Evolutionary conservation across 495 filamentous ascomycete species (phyloP), one percentile per base, ranked within the genome.

Genomic region (Chaetomidium leptoderma): DNA sequence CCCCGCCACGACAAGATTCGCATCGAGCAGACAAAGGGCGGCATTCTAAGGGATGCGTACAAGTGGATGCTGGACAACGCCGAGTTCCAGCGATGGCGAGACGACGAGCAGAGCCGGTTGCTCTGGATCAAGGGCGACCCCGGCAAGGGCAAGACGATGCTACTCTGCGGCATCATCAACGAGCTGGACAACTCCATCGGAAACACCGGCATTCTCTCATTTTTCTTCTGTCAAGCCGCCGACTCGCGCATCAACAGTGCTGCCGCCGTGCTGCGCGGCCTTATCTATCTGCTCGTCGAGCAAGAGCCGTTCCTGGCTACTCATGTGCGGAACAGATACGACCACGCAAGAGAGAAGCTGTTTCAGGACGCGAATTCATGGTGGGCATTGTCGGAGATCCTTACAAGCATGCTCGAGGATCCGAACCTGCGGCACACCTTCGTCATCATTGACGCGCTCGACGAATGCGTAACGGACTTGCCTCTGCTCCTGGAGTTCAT

Each of bases 71-170:
- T 81, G 11, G 58, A 69, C 6, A 46, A 35, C 13, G 9, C 27
- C 19, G 27, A 46, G 7, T 55, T 55, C 73, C 32, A 75, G 75
- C n/a, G 77, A 73, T 50, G 75, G 77, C 39, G 78, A 78, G 66
- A 79, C 76, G 1, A 80, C 78, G 76, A 1, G 16, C 11, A 72
- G 11, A 62, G 46, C 26, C 61, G 59, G 19, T 59, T 77, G 27
- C 70, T 80, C 24, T 79, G 74, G 76, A 72, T 81, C 35, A 77
- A 69, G 44, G 74, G 75, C 26, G 74, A 70, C 53, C 63, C 73
- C 32, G 76, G 75, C n/a, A 78, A 73, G 51, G 75, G 77, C 39
- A 79, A 78, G 66, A 79, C 76, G 1, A 80, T 80, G 76, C 64
- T 79, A 0, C 51, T 81, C 11, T 72, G 63, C 19, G 72, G 72